These are phyloP conservation scores for Populus hybrid DNA, from an alignment of 441 rosid genomes.

Conservation along the genomic window DNA sequence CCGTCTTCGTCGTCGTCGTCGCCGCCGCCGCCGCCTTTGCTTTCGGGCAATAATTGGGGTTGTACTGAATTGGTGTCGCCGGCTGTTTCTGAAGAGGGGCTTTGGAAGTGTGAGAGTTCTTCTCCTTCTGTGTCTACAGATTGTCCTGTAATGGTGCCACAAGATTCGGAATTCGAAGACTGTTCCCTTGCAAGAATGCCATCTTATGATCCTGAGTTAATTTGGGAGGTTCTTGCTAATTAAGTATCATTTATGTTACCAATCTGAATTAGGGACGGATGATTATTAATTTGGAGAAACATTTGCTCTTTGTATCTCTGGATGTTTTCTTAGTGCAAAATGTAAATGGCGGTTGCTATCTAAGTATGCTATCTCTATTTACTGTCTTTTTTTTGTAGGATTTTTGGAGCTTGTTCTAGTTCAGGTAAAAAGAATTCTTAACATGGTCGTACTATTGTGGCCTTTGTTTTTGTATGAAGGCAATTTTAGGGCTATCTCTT, in stretches of 20 bases:
- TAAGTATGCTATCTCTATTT: not conserved
- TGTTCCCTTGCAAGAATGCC: slow-evolving; percentile 83
- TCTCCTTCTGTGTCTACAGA: slow-evolving; percentile 45
- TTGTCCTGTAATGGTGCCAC: slow-evolving; percentile 22
- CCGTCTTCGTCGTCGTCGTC: slow-evolving; percentile 33
- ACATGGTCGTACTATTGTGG: not conserved
- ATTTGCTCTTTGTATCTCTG: not conserved
- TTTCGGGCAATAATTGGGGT: slow-evolving; percentile 40
- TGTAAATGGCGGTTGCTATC: slow-evolving; percentile 30
- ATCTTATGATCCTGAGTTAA: slow-evolving; percentile 83
- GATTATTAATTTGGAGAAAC: not conserved
- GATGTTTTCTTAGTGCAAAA: not conserved
- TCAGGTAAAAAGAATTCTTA: not conserved
- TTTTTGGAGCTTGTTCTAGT: not conserved
- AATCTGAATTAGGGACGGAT: not conserved
- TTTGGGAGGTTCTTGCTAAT: slow-evolving; percentile 91
- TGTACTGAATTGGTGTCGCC: slow-evolving; percentile 39
- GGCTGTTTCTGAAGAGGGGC: slow-evolving; percentile 41
- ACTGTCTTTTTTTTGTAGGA: not conserved
- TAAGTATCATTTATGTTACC: slow-evolving; percentile 22
- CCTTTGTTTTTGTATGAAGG: slow-evolving; percentile 6
- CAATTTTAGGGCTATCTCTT: not conserved
- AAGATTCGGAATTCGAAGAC: slow-evolving; percentile 43
- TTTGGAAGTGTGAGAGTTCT: slow-evolving; percentile 49
- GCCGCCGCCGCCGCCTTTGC: slow-evolving; percentile 26